phyloP scores from a whole-genome alignment of 768 basidiomycete species.

The Auricularia sp. region DNA sequence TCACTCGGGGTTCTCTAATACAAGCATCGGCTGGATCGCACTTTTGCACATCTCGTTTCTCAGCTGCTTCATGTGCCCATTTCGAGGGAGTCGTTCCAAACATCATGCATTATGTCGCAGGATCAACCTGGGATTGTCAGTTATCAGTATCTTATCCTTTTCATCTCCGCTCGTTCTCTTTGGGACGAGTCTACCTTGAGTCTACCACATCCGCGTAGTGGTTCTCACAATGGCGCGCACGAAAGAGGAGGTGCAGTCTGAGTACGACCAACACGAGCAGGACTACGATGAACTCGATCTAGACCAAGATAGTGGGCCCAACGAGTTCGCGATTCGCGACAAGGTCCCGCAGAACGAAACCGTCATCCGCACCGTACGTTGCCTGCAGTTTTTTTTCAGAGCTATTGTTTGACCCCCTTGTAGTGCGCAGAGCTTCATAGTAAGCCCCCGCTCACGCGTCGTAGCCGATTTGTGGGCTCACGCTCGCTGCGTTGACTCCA shows the following conservation, averaged over 20 bases:
- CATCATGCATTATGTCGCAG: no score
- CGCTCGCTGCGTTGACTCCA: not conserved
- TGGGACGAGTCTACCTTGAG: no score
- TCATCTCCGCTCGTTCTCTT: no score
- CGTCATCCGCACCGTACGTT: not conserved
- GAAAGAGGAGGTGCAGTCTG: not conserved
- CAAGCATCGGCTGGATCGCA: no score
- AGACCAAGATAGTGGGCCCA: not conserved
- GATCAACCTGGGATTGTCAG: no score
- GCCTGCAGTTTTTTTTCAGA: not conserved
- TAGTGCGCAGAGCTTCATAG: not conserved
- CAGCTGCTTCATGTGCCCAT: no score
- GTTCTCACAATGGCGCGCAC: not conserved
- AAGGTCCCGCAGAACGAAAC: not conserved
- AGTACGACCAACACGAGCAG: not conserved
- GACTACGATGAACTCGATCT: not conserved
- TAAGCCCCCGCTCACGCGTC: not conserved
- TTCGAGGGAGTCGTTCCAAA: no score
- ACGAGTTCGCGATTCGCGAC: not conserved
- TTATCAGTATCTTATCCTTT: no score
- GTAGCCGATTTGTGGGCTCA: not conserved
- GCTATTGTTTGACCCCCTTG: not conserved
- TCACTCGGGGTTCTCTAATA: no score
- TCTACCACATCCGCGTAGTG: no score
- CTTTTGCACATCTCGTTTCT: no score